Conservation (phyloP, 148 eudicot genomes). For the Chenopodium suecicum region DNA sequence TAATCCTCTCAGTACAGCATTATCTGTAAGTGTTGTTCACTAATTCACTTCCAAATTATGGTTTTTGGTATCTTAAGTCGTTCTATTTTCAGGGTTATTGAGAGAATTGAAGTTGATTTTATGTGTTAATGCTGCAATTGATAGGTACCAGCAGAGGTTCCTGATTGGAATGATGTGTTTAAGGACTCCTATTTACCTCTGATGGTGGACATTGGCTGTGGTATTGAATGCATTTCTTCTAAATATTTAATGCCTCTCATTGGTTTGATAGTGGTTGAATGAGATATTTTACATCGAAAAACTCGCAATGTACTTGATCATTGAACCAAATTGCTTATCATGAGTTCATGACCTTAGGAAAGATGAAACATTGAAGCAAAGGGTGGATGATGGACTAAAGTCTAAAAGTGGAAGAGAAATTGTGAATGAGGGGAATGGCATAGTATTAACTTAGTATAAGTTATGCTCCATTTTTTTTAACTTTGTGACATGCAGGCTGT, state of each 20-base stretch:
- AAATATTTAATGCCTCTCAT: not conserved
- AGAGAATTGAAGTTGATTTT: constrained; percentile 4
- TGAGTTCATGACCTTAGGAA: not conserved
- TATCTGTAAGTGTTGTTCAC: constrained; percentile 40
- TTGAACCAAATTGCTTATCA: not conserved
- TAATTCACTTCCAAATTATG: not conserved
- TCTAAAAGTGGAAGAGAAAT: not conserved
- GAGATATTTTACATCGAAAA: not conserved
- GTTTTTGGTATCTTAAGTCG: not conserved
- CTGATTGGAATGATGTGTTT: constrained; percentile 80
- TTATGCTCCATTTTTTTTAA: not conserved
- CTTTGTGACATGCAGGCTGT: not conserved
- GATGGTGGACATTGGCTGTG: constrained; percentile 89
- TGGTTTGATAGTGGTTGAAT: too few relatives aligned
- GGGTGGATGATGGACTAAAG: not conserved
- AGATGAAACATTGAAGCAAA: not conserved
- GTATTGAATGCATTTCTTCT: constrained; percentile 33
- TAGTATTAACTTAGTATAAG: not conserved
- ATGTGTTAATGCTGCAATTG: constrained; percentile 12
- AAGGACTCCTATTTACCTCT: constrained; percentile 66
- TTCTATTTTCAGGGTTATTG: not conserved
- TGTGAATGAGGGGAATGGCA: too few relatives aligned
- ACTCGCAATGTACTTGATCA: too few relatives aligned
- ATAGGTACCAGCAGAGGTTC: constrained; percentile 71
- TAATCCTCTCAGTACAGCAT: constrained; percentile 67